Base-by-base conservation (phyloP, 257 asterid species). In the Linderniella brevidens region DNA sequence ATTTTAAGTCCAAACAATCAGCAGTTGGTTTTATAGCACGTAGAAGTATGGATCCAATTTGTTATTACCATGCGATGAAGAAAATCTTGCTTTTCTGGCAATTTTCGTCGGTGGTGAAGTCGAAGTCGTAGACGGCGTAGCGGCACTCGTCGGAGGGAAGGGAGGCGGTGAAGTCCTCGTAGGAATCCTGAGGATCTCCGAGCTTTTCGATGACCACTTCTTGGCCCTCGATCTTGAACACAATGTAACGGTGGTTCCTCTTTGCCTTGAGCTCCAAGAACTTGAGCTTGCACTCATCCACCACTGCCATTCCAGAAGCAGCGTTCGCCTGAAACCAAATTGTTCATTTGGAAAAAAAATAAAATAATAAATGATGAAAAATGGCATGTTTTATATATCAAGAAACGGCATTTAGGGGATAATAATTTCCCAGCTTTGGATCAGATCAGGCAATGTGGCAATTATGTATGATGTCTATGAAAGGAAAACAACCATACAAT, bases 241-340 rank as follows among this genome's bases (percentile, higher is more conserved):
- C 58, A 2, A 71, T 59, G 64, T 66, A 71, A 39, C 78, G 19
- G 57, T 41, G 52, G 68, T 49, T 46, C 45, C 78, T 52, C 13
- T 60, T 66, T 0, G 78, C 58, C 47, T 71, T 71, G 52, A 71
- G 74, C 66, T 71, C 78, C 71, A 67, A 41, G 55, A 71, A 71
- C 46, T 43, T 71, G 56, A 71, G 74, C 56, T 71, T 71, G 64
- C 78, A 71, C 1, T 58, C 66, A 17, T 71, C 78, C 17, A 59
- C 47, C 66, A 67, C 79, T 50, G 69, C 71, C 17, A 71, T 51
- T 44, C 72, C 72, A n/a, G 74, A 71, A 48, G 67, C 58, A 17
- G 71, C 48, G 64, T 67, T 64, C 14, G 74, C 75, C 77, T 70
- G 56, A 15, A 44, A 2, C 14, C 2, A 39, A 10, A 3, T 2